Conservation (phyloP, 768 basidiomycete genomes). For the Leccinum subtestaceum region DNA sequence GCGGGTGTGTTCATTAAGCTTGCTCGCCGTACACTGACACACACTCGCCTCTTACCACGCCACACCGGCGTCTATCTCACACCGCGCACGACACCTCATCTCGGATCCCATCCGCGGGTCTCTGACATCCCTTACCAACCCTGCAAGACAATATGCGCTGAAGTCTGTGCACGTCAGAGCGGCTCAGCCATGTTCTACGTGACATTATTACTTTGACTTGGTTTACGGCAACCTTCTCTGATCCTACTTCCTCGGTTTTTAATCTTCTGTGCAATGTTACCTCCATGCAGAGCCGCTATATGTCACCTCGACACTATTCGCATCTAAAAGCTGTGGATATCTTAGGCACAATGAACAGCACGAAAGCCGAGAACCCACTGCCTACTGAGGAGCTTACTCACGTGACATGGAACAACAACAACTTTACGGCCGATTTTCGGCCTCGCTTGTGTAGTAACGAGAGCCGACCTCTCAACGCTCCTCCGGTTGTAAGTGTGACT, state of each 20-base stretch:
- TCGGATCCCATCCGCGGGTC: neutral
- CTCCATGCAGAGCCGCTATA: too few species aligned
- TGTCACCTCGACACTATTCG: too few species aligned
- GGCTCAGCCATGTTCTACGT: neutral
- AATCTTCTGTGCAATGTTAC: neutral
- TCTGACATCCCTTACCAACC: too few species aligned
- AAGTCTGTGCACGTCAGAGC: neutral
- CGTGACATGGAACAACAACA: neutral
- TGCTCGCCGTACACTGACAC: neutral
- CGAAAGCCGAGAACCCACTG: too few species aligned
- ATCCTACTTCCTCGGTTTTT: neutral
- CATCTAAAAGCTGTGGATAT: too few species aligned
- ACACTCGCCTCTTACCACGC: slow-evolving; percentile 13
- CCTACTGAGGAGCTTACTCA: too few species aligned
- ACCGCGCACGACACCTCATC: neutral
- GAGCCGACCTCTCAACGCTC: too few species aligned
- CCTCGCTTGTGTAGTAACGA: neutral
- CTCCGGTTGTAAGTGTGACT: neutral
- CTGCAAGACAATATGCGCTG: neutral
- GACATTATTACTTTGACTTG: neutral
- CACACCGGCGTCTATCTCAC: slow-evolving; percentile 11
- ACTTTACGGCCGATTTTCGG: neutral
- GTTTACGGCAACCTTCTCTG: neutral
- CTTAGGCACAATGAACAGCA: too few species aligned
- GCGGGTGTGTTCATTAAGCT: slow-evolving; percentile 18